Evolutionary conservation across 345 rosid genomes (phyloP).

Genomic region (Syzygium jambos): DNA sequence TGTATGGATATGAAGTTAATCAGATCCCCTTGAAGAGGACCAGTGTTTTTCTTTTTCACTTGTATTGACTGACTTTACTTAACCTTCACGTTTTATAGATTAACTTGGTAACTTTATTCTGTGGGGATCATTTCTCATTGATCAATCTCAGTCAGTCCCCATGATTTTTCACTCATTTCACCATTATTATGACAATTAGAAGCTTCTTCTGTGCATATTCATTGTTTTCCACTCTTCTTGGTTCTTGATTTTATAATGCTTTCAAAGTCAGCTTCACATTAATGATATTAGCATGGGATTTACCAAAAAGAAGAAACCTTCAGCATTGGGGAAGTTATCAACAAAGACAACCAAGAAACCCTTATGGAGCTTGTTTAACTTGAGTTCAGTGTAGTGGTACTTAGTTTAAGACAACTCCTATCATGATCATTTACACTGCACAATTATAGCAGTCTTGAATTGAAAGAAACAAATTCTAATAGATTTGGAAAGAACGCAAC

Average conservation of each 20-base stretch:
- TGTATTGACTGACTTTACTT: not conserved
- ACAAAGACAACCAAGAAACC: not conserved
- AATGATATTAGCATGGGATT: not conserved
- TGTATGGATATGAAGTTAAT: not conserved
- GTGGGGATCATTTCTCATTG: not conserved
- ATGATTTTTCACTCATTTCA: not conserved
- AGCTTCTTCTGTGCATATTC: not conserved
- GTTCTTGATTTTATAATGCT: not conserved
- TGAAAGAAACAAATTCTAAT: not conserved
- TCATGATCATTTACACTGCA: not conserved
- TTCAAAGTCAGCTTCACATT: not conserved
- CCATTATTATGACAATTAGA: not conserved
- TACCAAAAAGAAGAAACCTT: not conserved
- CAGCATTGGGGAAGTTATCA: not conserved
- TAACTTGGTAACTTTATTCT: not conserved
- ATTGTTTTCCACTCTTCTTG: not conserved
- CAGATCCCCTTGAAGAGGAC: not conserved
- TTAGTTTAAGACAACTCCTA: not conserved
- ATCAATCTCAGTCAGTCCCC: not conserved
- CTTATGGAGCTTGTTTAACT: not conserved
- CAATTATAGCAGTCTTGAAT: not conserved
- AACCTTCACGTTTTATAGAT: not conserved
- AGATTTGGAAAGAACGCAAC: not conserved
- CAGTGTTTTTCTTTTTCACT: not conserved
- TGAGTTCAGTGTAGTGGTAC: not conserved